Evolutionary conservation across 2,329 filamentous ascomycete genomes (phyloP).

Genomic region (Verticillium tricorpus): DNA sequence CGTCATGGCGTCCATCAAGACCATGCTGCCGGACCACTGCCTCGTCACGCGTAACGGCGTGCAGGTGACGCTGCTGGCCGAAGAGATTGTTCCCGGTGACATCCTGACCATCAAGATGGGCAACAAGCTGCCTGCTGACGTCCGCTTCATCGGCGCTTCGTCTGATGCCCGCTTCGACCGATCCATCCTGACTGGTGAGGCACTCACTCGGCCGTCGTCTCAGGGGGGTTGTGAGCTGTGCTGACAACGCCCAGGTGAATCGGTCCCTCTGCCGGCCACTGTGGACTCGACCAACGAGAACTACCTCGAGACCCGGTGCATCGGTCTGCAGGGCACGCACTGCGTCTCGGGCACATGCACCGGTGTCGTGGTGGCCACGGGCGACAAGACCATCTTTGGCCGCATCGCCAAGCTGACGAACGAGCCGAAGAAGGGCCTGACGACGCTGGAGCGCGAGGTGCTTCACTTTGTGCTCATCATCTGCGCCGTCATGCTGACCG

Average conservation of each 20-base stretch:
- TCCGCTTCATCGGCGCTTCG: conserved; percentile 65
- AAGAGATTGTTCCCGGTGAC: conserved; percentile 68
- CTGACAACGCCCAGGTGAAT: conserved; percentile 46
- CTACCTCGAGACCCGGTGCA: conserved; percentile 71
- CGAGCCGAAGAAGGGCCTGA: conserved; percentile 62
- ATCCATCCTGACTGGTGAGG: conserved; percentile 62
- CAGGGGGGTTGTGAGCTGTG: not conserved
- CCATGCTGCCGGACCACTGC: conserved; percentile 73
- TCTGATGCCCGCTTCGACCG: conserved; percentile 69
- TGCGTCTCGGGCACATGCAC: conserved; percentile 64
- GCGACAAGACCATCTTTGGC: conserved; percentile 70
- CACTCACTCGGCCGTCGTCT: not conserved
- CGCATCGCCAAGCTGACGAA: conserved; percentile 70
- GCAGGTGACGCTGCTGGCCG: conserved; percentile 42
- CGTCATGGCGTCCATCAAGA: conserved; percentile 76
- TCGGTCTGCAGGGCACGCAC: conserved; percentile 76
- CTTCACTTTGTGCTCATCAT: conserved; percentile 69
- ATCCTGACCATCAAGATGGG: conserved; percentile 64
- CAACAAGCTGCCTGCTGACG: conserved; percentile 69
- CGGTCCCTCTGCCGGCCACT: conserved; percentile 57
- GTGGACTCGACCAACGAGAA: conserved; percentile 66
- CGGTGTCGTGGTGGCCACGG: conserved; percentile 67
- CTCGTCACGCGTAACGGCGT: conserved; percentile 57
- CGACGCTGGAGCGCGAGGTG: conserved; percentile 68
- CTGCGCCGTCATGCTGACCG: conserved; percentile 56